These are phyloP conservation scores for Fraxinus pennsylvanica DNA, from an alignment of 257 asterid species.

Conservation along the genomic window DNA sequence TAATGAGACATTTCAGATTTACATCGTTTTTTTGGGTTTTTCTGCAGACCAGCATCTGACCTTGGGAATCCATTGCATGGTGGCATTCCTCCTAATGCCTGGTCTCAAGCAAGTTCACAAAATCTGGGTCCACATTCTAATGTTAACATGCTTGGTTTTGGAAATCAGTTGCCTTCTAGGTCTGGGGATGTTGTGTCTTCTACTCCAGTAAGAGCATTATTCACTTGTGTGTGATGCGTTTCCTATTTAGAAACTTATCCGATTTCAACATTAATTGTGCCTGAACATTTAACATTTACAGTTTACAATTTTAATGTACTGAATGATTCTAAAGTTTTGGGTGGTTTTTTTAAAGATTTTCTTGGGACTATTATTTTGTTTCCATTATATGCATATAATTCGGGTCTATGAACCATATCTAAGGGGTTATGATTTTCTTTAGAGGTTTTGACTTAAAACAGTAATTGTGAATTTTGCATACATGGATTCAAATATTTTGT, in stretches of 20 bases:
- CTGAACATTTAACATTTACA: neutral
- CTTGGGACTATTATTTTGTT: neutral
- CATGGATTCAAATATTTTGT: neutral
- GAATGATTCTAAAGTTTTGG: neutral
- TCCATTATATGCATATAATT: neutral
- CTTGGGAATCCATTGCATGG: slow-evolving; percentile 48
- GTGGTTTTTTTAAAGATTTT: neutral
- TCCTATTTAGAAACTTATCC: neutral
- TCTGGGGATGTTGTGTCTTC: slow-evolving; percentile 45
- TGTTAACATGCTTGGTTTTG: slow-evolving; percentile 53
- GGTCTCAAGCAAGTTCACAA: slow-evolving; percentile 66
- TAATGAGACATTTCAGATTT: slow-evolving; percentile 9
- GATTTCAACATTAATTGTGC: neutral
- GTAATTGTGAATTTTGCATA: neutral
- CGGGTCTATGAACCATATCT: slow-evolving; percentile 14
- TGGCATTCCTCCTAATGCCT: slow-evolving; percentile 55
- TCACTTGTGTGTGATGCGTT: slow-evolving; percentile 8
- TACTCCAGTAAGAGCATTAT: slow-evolving; percentile 46
- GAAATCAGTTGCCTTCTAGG: slow-evolving; percentile 56
- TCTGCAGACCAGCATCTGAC: slow-evolving; percentile 48
- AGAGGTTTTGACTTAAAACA: neutral
- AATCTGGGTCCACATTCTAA: slow-evolving; percentile 50
- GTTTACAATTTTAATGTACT: neutral
- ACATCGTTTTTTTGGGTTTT: neutral
- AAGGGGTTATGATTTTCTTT: neutral